Conservation (phyloP, 169 alveolate genomes). For the Eimeria acervulina region DNA sequence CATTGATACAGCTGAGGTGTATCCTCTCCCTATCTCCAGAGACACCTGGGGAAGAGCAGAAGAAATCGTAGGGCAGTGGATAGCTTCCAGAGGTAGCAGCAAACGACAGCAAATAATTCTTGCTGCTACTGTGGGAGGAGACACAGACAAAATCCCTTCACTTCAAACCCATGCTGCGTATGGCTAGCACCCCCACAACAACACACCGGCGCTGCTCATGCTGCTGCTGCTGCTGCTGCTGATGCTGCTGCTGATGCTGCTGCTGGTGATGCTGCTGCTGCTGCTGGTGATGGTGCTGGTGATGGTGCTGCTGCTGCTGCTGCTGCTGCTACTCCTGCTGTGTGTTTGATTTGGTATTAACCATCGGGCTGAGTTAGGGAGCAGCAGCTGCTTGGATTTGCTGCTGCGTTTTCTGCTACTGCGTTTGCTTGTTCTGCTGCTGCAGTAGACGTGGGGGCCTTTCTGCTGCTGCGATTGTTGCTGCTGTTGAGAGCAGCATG, state of each 20-base stretch:
- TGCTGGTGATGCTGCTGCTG: background rate
- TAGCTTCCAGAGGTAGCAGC: conserved; percentile 38
- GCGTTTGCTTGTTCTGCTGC: background rate
- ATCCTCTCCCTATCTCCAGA: conserved; percentile 91
- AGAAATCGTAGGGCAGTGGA: conserved; percentile 70
- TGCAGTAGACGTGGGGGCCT: conserved; percentile 80
- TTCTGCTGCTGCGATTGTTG: conserved; percentile 85
- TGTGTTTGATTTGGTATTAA: background rate
- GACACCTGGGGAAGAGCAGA: conserved; percentile 89
- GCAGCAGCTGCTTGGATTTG: background rate
- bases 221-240: too few relatives aligned
- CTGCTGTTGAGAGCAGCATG: conserved; percentile 89
- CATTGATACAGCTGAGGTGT: conserved; percentile 93
- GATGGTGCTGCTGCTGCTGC: background rate
- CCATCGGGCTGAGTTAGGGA: background rate
- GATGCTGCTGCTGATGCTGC: conserved; percentile 87
- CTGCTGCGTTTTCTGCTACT: background rate
- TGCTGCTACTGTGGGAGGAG: conserved; percentile 90
- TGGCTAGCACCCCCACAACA: background rate
- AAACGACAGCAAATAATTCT: conserved; percentile 86
- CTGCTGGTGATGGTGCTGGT: conserved; percentile 20
- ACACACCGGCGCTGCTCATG: too few relatives aligned
- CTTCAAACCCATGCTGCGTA: background rate
- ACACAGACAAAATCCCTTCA: conserved; percentile 86
- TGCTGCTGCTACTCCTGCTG: background rate